A percentile compares a stretch with the other conserved stretches of the same genome.
phyloP scores from a whole-genome alignment of 176 grass and related monocot species.

The Carex cristatella region DNA sequence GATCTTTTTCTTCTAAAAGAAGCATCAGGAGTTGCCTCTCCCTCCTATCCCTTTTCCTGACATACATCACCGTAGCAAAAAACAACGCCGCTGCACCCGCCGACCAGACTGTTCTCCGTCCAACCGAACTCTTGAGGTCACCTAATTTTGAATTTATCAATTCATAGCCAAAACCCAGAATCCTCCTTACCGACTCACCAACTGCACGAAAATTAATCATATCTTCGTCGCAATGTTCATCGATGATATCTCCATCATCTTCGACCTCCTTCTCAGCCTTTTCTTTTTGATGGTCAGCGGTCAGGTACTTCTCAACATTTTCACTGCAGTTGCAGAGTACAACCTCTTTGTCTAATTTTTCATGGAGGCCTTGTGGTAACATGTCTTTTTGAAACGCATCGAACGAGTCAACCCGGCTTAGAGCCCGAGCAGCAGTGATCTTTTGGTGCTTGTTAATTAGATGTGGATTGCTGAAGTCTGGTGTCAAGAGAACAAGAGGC shows the following conservation, averaged over 20 bases:
- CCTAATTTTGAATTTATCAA: conserved; percentile 25
- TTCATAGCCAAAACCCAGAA: conserved; percentile 30
- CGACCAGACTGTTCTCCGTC: conserved; percentile 46
- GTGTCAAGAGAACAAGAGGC: conserved; percentile 27
- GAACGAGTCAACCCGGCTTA: conserved; percentile 17
- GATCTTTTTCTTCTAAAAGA: conserved; percentile 64
- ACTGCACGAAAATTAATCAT: conserved; percentile 11
- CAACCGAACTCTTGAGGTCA: conserved; percentile 27
- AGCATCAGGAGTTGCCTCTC: conserved; percentile 49
- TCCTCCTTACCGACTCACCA: conserved; percentile 31
- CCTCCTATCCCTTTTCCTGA: conserved; percentile 50
- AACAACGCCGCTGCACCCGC: conserved; percentile 26
- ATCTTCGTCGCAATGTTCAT: conserved; percentile 20
- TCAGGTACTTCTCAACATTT: not conserved
- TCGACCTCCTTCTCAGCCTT: not conserved
- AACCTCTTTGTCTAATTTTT: conserved; percentile 37
- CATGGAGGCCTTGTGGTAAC: conserved; percentile 40
- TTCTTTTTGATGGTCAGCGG: not conserved
- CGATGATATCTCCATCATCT: not conserved
- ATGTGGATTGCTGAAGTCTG: conserved; percentile 23
- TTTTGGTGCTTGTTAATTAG: conserved; percentile 37
- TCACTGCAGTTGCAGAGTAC: conserved; percentile 24
- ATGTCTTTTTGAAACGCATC: conserved; percentile 41
- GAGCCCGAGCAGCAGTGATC: not conserved
- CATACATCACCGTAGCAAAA: conserved; percentile 43